Evolutionary conservation across 2,329 filamentous ascomycete genomes (phyloP), one percentile per base, ranked within the genome.

Genomic region (Calcarisporium arbuscula): DNA sequence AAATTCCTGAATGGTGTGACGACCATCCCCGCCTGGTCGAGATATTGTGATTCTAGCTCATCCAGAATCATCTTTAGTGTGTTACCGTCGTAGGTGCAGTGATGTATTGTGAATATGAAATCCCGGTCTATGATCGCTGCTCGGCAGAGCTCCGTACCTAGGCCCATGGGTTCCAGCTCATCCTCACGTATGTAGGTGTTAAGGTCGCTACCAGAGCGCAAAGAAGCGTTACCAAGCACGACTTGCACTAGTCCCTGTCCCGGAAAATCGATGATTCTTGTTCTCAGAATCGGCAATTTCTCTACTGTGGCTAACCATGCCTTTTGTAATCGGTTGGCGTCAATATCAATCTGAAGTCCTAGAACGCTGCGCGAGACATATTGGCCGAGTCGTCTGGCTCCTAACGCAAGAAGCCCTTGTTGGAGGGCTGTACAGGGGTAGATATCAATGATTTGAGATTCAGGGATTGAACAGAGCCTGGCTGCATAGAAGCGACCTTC

Each of bases 71-170:
- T 21, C 20, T 33, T 20, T 16, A 38, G 6, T 19, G 30, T 28
- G 9, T 22, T 18, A 8, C 35, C 35, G 17, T 38, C 35, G 23
- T 38, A 38, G 12, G 27, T 22, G 14, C 23, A 28, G 26, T 38
- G 35, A 34, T 38, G 35, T 6, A 38, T 29, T 10, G 35, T 38
- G 11, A 38, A 34, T 10, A 38, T 29, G 15, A 38, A 38, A 19
- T 33, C n/a, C 8, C 30, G 30, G 11, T 21, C 30, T 18, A 38
- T 22, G 10, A 38, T 28, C 11, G 30, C 30, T 6, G 19, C 23
- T 11, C 35, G 30, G 30, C 18, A 28, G 8, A 38, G 26, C 16
- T 29, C 25, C 12, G 25, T 34, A n/a, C 35, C 35, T 18, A 38
- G 21, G 7, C 26, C 19, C 35, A 38, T 38, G 8, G 35, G 35